These are phyloP conservation scores for Crithidia mellificae DNA, from an alignment of 208 protist genomes.

Conservation along the genomic window DNA sequence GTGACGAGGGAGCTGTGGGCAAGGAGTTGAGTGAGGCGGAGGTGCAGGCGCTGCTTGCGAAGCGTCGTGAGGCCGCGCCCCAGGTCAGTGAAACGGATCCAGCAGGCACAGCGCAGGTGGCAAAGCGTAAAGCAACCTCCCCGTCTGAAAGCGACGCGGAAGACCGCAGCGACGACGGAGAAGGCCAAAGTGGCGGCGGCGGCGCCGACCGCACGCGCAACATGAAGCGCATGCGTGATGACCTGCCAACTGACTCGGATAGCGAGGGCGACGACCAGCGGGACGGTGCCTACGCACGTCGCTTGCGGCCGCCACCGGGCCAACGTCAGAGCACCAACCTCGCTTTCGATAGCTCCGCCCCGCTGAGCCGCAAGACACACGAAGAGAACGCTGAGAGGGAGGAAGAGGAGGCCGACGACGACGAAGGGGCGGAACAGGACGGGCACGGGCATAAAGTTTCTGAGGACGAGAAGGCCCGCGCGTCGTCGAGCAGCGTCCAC, in stretches of 20 bases:
- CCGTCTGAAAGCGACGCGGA: not conserved
- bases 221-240: constrained; percentile 33
- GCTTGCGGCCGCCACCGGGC: not conserved
- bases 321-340: not conserved
- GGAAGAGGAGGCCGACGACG: not conserved
- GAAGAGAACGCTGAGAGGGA: too few relatives aligned
- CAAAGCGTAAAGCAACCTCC: not conserved
- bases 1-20: constrained; percentile 7
- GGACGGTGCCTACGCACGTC: constrained; percentile 17
- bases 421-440: constrained; percentile 3
- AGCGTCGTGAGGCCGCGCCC: not conserved
- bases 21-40: constrained; percentile 33
- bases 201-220: not conserved
- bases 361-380: too few relatives aligned
- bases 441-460: too few relatives aligned
- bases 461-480: too few relatives aligned
- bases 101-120: not conserved
- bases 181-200: not conserved
- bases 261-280: constrained; percentile 26
- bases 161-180: constrained; percentile 13
- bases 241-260: constrained; percentile 31
- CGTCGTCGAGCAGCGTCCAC: not conserved
- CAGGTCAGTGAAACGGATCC: not conserved
- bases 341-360: too few relatives aligned
- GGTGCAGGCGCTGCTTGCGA: constrained; percentile 20